Percentiles rank a stretch among this genome's conserved stretches.
These are phyloP conservation scores for Solanum bulbocastanum DNA, from an alignment of 257 asterid species.

Conservation along the genomic window DNA sequence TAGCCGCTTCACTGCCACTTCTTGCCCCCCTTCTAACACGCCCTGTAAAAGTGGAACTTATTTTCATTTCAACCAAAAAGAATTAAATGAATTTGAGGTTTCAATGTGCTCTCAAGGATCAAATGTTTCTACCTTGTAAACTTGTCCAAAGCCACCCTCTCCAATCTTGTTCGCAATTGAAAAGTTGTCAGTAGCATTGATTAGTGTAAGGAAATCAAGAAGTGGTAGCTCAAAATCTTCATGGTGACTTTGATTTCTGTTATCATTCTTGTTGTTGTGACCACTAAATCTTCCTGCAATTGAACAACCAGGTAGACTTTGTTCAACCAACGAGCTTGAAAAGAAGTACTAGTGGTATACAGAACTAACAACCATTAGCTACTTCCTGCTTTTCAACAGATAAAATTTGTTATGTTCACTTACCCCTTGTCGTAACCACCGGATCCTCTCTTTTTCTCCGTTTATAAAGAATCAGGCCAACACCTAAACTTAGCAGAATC, in stretches of 20 bases:
- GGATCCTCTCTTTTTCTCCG: not conserved
- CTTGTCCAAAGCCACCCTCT: slow-evolving; percentile 41
- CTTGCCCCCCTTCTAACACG: slow-evolving; percentile 18
- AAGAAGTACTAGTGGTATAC: not conserved
- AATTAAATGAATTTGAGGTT: not conserved
- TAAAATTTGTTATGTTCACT: not conserved
- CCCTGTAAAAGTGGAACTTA: slow-evolving; percentile 4
- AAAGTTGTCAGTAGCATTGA: slow-evolving; percentile 21
- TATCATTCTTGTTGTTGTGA: not conserved
- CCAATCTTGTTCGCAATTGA: slow-evolving; percentile 24
- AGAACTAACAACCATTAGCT: not conserved
- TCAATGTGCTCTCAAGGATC: not conserved
- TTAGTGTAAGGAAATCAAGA: slow-evolving; percentile 6
- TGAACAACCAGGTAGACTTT: not conserved
- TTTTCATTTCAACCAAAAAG: not conserved
- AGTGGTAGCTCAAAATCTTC: slow-evolving; percentile 14
- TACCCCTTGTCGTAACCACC: not conserved
- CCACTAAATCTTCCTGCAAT: not conserved
- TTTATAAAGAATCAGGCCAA: not conserved
- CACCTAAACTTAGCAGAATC: not conserved
- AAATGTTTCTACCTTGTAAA: slow-evolving; percentile 19
- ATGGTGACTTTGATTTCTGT: not conserved
- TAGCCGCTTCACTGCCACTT: slow-evolving; percentile 27
- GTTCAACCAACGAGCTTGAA: not conserved
- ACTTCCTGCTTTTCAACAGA: not conserved